Base-by-base conservation (phyloP, 441 rosid species). In the Flueggea neowawraea region DNA sequence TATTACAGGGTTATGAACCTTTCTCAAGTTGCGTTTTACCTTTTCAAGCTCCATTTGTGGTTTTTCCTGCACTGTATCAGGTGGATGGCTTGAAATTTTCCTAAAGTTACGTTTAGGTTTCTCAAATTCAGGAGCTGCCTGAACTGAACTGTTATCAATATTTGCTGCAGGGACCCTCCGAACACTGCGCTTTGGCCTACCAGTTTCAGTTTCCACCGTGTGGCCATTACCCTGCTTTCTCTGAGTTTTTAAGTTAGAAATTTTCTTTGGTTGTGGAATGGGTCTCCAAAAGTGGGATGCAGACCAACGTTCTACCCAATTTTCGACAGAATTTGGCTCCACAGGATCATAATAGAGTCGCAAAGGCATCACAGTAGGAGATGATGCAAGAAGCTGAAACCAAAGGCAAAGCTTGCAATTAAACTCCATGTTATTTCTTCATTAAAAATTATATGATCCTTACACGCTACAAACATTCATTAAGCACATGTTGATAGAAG, bases 281-380 rank as follows among this genome's bases (percentile, higher is more conserved):
- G 91, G 85, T 78, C 80, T 88, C 98, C 98, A 93, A 65, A 87
- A 84, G 58, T 57, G 52, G 39, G 91, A 88, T 16, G 73, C 77
- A 49, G 98, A 84, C 98, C 98, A 93, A 61, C 84, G 78, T 60
- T 80, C 89, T 75, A 88, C 78, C 98, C 98, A 93, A 75, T 65
- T 83, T 48, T 78, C 67, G 67, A 73, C 82, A 6, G 97, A 84
- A 79, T 90, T 80, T 72, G 96, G 83, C 53, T 84, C 81, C 43
- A 12, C 71, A 44, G 80, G n/a, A 72, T 82, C 90, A 69, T 88
- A 87, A 55, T 59, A 64, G 36, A 90, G 70, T 68, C 6, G 73
- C 71, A 90, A 75, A 60, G 97, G 90, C 84, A 73, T 73, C 68
- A 77, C 86, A 36, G 69, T 72, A 11, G 90, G 85, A 39, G 96